Conservation (phyloP, 805 yeast species). For the Jamesozyma spencerorum region DNA sequence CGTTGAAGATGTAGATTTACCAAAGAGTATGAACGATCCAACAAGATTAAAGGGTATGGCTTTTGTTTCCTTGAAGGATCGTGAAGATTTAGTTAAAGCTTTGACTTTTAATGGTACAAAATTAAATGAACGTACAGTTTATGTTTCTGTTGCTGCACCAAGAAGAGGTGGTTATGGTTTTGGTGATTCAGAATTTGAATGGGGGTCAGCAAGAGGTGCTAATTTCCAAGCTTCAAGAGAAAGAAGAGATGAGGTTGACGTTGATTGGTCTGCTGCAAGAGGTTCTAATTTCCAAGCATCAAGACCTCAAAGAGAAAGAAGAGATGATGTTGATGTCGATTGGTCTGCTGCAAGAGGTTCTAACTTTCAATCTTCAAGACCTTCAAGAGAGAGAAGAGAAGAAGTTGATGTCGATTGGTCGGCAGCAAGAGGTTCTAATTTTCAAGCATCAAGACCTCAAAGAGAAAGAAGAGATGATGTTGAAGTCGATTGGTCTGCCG, state of each 20-base stretch:
- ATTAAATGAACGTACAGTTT: slow-evolving; percentile 60
- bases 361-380: slow-evolving; percentile 28
- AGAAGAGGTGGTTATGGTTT: slow-evolving; percentile 35
- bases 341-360: slow-evolving; percentile 46
- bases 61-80: slow-evolving; percentile 71
- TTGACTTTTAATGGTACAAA: slow-evolving; percentile 60
- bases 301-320: slow-evolving; percentile 25
- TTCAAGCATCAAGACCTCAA: slow-evolving; percentile 28
- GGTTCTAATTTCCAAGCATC: slow-evolving; percentile 30
- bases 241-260: slow-evolving; percentile 34
- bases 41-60: slow-evolving; percentile 80
- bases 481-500: slow-evolving; percentile 37
- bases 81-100: slow-evolving; percentile 68
- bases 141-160: slow-evolving; percentile 76
- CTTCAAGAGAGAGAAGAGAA: slow-evolving; percentile 29
- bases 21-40: slow-evolving; percentile 51
- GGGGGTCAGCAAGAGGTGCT: slow-evolving; percentile 44
- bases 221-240: slow-evolving; percentile 28
- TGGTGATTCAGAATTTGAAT: slow-evolving; percentile 35
- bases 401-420: slow-evolving; percentile 41
- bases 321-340: slow-evolving; percentile 37
- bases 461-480: slow-evolving; percentile 25
- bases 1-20: slow-evolving; percentile 59
- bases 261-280: slow-evolving; percentile 48
- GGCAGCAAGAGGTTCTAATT: slow-evolving; percentile 39